Evolutionary conservation across 305 asterid species (phyloP).

Genomic region (Solanum hybrid): DNA sequence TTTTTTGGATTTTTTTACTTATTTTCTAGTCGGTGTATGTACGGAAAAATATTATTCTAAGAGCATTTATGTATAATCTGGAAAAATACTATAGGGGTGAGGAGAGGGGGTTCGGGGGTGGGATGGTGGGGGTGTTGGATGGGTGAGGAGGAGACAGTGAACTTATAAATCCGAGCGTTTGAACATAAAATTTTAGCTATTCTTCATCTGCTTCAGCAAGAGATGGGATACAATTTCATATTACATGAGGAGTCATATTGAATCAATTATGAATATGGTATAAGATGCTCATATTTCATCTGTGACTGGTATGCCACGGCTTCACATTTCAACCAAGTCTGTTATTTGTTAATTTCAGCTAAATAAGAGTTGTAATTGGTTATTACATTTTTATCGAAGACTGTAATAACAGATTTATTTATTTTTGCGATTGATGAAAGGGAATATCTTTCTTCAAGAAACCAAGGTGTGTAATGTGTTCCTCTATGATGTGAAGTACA

Average conservation of each 20-base stretch:
- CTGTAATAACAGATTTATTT: neutral
- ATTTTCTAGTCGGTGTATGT: neutral
- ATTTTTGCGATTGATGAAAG: neutral
- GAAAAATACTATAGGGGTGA: neutral
- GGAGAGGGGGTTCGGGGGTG: neutral
- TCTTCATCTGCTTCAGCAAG: neutral
- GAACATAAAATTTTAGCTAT: neutral
- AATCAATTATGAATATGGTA: neutral
- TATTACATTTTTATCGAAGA: neutral
- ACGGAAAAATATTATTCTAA: neutral
- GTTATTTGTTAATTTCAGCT: neutral
- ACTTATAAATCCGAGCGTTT: neutral
- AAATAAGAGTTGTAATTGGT: neutral
- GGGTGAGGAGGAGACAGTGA: neutral
- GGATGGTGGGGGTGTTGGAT: neutral
- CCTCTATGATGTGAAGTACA: neutral
- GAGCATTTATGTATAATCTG: neutral
- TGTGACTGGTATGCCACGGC: neutral
- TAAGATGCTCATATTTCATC: neutral
- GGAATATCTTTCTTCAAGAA: neutral
- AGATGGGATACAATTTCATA: neutral
- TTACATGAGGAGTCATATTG: neutral
- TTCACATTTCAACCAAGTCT: neutral
- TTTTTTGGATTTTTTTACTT: neutral
- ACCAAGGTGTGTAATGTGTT: neutral